Conservation (phyloP, 108 stramenopile species). For the Nannochloropsis granulata region DNA sequence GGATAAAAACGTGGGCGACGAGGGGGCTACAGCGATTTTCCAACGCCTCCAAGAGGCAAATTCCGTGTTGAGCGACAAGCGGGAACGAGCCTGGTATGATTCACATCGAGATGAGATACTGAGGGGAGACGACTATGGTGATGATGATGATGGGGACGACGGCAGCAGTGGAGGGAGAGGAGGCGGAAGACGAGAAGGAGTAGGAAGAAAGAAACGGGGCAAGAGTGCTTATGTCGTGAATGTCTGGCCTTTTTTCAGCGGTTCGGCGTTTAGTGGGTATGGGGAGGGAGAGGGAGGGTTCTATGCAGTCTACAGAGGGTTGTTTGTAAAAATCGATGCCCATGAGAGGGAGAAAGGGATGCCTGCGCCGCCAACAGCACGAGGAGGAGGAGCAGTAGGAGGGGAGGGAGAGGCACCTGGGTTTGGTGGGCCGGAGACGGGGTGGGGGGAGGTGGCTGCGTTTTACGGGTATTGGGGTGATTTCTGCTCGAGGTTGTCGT, state of each 20-base stretch:
- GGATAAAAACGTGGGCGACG: background rate
- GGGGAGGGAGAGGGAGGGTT: constrained; percentile 29
- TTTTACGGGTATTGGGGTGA: constrained; percentile 25
- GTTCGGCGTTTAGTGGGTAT: constrained; percentile 22
- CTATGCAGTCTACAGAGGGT: constrained; percentile 13
- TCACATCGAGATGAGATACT: constrained; percentile 37
- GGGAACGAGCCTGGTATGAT: constrained; percentile 37
- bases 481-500: constrained; percentile 21
- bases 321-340: background rate
- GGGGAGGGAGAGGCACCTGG: background rate
- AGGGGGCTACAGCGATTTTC: background rate
- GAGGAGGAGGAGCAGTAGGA: background rate
- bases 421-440: background rate
- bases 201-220: background rate
- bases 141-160: constrained; percentile 12
- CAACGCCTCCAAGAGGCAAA: constrained; percentile 16
- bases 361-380: background rate
- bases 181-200: background rate
- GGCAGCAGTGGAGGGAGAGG: background rate
- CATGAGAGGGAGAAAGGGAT: background rate
- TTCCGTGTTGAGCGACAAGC: constrained; percentile 30
- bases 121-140: constrained; percentile 9
- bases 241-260: constrained; percentile 11
- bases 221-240: background rate
- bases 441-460: constrained; percentile 7